Base-by-base conservation (phyloP, 495 filamentous ascomycete species). In the Trichoderma orchidacearum region DNA sequence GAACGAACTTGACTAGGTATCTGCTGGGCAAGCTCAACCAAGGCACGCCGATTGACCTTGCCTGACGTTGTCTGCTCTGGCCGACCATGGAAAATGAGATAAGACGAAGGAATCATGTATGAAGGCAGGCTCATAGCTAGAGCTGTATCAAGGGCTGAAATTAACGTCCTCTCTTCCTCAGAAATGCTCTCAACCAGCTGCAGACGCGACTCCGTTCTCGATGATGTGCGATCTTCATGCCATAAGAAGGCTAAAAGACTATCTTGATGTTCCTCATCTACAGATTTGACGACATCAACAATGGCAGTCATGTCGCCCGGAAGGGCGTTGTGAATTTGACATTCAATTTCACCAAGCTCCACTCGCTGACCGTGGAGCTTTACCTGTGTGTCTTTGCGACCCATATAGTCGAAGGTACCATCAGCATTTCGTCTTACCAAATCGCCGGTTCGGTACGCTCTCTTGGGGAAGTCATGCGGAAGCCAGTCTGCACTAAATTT, bases 401-500 rank as follows among this genome's bases (percentile, higher is more conserved):
- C 9, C 8, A 54, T 36, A 23, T 32, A 32, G 29, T 35, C 21
- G n/a, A 55, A 36, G 1, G 17, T 13, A 15, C 65, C 65, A 63
- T 35, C 30, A 11, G 25, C 50, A 59, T 54, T 77, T 58, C 77
- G 78, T 1, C 30, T 17, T 13, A 54, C 53, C 15, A 54, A 34
- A 17, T 54, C 53, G 11, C 53, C 53, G 5, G 53, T 54, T 35
- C 12, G 29, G 29, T 54, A 54, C 5, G 17, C 38, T 48, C 38
- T 25, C 1, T 23, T 48, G 5, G 38, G 38, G 1, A 48, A 48
- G 18, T 48, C 38, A 23, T 32, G 21, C 25, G 53, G 53, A 8
- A 27, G 21, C 29, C 29, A 35, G 30, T 0, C 73, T 72, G 13
- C 73, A 80, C 4, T 81, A 62, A 56, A 82, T 74, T 35, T 12